Base-by-base conservation (phyloP, 2,329 filamentous ascomycete species). In the Massarina eburnea region DNA sequence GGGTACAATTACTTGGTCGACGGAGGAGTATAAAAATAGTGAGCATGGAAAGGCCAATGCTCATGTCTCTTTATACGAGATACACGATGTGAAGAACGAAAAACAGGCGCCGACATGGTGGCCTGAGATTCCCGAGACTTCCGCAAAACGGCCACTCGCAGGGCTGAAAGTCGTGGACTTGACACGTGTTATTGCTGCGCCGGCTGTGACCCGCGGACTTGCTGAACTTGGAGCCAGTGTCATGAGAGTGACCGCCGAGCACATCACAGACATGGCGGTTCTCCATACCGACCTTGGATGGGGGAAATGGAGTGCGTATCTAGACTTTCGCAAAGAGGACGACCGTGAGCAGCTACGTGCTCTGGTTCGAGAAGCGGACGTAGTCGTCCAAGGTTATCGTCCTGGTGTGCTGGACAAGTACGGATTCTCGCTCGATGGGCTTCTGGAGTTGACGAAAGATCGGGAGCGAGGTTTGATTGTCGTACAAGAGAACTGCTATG, bases 401-500 rank as follows among this genome's bases (percentile, higher is more conserved):
- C 77, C 76, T 0, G 71, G 71, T 0, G 74, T 73, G 1, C 61
- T 80, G 41, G 73, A 77, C 14, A 73, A 73, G 43, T 71, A 72
- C 20, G 78, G 76, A 0, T 77, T 79, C 46, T 69, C 71, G 0
- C 59, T 64, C 0, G 59, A 72, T 3, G 72, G 67, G 1, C 60
- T 78, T 21, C 57, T 76, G 4, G 68, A 75, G 6, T 43, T 77
- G 33, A 71, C 66, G 2, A 66, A 71, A 36, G 61, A 71, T 6
- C 63, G 76, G 8, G 67, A 64, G 2, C 59, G 69, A 18, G 76
- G 76, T 0, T 66, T 79, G 18, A 67, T 80, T 15, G 72, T 77
- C 35, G 72, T 76, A 3, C 62, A 73, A 3, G 78, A 80, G 62
- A 80, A 80, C 51, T 80, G 76, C 56, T 81, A 79, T 48, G 78